Evolutionary conservation across 2,329 filamentous ascomycete genomes (phyloP), one percentile per base, ranked within the genome.

Genomic region (Pseudogymnoascus sp.): DNA sequence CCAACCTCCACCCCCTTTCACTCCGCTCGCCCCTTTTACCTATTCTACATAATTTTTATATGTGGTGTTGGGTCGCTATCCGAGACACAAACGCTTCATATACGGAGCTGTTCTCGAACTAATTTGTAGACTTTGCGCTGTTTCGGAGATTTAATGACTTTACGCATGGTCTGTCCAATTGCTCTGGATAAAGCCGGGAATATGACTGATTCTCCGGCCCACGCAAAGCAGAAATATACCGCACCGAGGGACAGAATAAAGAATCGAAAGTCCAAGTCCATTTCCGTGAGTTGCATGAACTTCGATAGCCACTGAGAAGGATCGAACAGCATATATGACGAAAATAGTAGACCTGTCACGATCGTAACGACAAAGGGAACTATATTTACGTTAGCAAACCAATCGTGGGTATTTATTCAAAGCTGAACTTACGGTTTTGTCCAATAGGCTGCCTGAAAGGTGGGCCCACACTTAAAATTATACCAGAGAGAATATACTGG

Each of bases 401-500:
- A 26, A 13, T 24, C 3, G 17, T 26, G 21, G 21, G 21, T 39
- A 37, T 40, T 63, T 40, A 64, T 47, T 41, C 11, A 60, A 66
- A 61, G 17, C 21, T 50, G 24, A 24, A 78, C 87, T 76, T 74
- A 92, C 89, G 84, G 71, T 99, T 99, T 63, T 88, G 82, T 15
- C 78, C 78, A 78, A 92, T 90, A 13, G 84, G 83, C 68, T 94
- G 89, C 60, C 94, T 82, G 76, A 96, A 99, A 0, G 94, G 94
- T 35, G 84, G 86, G 1, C 94, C 95, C n/a, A 94, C 90, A 68
- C 89, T 96, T 31, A 99, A 80, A 1, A 97, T 88, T 39, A 97
- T 81, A 3, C 90, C 94, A 0, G 91, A 89, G 21, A 97, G 80
- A 37, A 96, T 95, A 73, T 99, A 99, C 72, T 97, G 92, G 70